Base-by-base conservation (phyloP, 2,329 filamentous ascomycete species). In the Diaporthe eres region DNA sequence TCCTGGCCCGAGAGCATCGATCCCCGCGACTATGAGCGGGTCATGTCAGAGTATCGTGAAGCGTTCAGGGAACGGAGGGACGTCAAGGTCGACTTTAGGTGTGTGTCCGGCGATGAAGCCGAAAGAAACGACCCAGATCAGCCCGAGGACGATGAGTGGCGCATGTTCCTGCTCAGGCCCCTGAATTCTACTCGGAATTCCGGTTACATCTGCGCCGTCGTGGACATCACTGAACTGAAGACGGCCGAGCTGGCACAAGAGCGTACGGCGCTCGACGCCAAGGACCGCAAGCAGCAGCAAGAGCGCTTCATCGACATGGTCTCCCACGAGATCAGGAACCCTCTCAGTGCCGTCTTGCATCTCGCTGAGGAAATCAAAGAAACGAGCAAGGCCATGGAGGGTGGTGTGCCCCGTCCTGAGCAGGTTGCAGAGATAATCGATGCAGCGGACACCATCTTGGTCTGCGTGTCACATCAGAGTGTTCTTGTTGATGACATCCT, bases 281-380 rank as follows among this genome's bases (percentile, higher is more conserved):
- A 73, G 47, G 47, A 73, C 4, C 71, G 71, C 34, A 73, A 73
- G 61, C 71, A 73, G 58, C 71, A 73, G 34, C 71, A 73, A n/a
- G 71, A 73, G 49, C 71, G 71, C 37, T 73, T 73, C 19, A 73
- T 73, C 44, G 71, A 73, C n/a, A 73, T 73, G 71, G 58, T 73
- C 6, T 73, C 71, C 5, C 71, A 73, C 37, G 71, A 73, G 37
- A 73, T 73, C 12, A 42, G 71, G 37, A 73, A 73, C n/a, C 71
- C 71, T 7, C 37, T 73, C n/a, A 73, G 71, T 47, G 71, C 71
- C 37, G 71, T 73, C 1, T 12, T 73, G 6, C 71, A 73, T 6
- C 71, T 73, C 2, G 71, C 71, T 0, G 71, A 73, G 25, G 71
- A 73, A 9, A 73, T 73, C 8, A 73, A 73, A 25, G 58, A 73